Evolutionary conservation across 2,329 filamentous ascomycete genomes (phyloP), one percentile per base, ranked within the genome.

Genomic region (Penicillium aurantiogriseum): DNA sequence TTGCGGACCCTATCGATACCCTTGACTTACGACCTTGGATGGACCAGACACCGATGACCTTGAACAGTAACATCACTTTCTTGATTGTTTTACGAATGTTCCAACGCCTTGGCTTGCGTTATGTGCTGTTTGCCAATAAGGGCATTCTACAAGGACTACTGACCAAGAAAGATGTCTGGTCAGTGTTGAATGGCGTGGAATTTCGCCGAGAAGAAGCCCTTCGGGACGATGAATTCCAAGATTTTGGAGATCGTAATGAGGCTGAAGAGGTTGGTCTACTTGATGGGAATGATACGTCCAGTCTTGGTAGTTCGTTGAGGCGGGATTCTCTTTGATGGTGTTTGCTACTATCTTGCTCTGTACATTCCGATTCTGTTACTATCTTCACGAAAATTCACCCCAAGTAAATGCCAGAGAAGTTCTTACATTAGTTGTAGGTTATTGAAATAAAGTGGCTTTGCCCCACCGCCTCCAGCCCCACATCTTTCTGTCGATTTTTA

Each of bases 121-220:
- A 97, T 76, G 85, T 99, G 5, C 78, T 97, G 3, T 95, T 97
- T 72, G 86, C 85, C 39, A 90, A 97, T 63, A 84, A 88, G 48
- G 94, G 94, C 21, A 84, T 85, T 49, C 77, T 99, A 39, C 87
- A 91, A 72, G 94, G 94, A 0, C 75, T 99, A 47, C 78, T 97
- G 65, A 99, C 94, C 21, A 97, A 97, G 80, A 99, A 99, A 79
- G 94, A 99, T 76, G 88, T 96, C 35, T 97, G 92, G 90, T 92
- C 91, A 73, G 87, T 97, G 39, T 80, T 97, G 45, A 91, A 96
- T 70, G 90, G 88, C 42, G 86, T 85, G 10, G 87, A 88, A 62
- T 85, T 87, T 51, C 64, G 64, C 29, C 64, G 68, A 38, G 66
- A 67, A 53, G 69, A 74, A 40, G 67, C 64, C n/a, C 61, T 74